Base-by-base conservation (phyloP, 352 stramenopile genomes). In the Blastocystis sp. region DNA sequence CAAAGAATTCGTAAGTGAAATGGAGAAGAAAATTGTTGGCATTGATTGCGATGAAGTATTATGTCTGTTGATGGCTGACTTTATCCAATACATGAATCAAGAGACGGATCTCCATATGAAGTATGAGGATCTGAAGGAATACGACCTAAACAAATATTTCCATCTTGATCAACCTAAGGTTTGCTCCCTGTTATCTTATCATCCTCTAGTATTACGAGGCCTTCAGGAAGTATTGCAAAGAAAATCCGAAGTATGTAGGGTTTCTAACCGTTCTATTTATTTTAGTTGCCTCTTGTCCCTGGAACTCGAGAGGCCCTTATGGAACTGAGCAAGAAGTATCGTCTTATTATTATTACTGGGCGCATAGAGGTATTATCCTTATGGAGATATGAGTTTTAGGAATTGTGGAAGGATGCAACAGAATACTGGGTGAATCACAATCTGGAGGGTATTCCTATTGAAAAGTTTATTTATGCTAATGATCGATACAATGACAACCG, bases 11-110 rank as follows among this genome's bases (percentile, higher is more conserved):
- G n/a, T 27, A 70, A 48, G 33, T 70, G 15, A 5, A 70, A 79
- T 79, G 68, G 6, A 79, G 33, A 79, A 79, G 68, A 79, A 79
- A n/a, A 57, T 79, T 59, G 35, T 79, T 53, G 68, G 68, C 7
- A 60, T 79, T 33, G 68, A 79, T n/a, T 79, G 68, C n/a, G 68
- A 79, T 79, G 68, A 79, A 42, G 68, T 79, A 2, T 48, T 79
- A 3, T 79, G 68, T 27, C 68, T 79, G 5, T 59, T 79, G 44
- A 79, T 79, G 68, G 9, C 57, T 44, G 68, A 79, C 40, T 79
- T 79, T 53, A 79, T 79, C 27, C 35, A 40, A 22, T 60, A 59
- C 40, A 60, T 79, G 37, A 60, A 48, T 48, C 42, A 79, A 53
- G 9, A 27, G 19, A 22, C 17, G 7, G n/a, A 40, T 27, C 11